These are phyloP conservation scores for Chalaropsis thielavioides DNA, from an alignment of 2,329 filamentous ascomycete species.

Conservation along the genomic window DNA sequence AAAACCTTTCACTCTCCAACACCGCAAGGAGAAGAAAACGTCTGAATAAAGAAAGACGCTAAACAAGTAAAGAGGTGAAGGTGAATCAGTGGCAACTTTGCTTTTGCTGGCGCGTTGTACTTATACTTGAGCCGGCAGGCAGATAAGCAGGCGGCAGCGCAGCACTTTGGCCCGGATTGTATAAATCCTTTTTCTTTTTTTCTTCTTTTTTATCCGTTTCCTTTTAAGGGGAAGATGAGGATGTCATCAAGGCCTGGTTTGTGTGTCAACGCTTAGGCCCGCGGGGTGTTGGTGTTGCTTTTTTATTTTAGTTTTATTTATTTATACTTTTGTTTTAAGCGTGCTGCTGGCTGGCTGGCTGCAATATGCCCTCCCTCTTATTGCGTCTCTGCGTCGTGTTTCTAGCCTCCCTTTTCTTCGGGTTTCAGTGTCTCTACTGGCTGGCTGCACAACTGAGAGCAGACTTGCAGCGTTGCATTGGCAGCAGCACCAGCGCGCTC, in stretches of 20 bases:
- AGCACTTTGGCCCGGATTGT: neutral
- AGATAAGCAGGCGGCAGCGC: neutral
- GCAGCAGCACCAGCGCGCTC: too few species aligned
- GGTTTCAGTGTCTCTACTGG: neutral
- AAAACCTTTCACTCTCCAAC: too few species aligned
- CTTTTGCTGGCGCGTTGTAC: neutral
- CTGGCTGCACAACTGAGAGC: too few species aligned
- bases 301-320: neutral
- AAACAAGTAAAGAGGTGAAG: too few species aligned
- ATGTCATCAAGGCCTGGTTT: slow-evolving; percentile 3
- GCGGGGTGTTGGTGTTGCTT: neutral
- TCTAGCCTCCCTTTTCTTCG: neutral
- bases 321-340: neutral
- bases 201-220: neutral
- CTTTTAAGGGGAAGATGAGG: neutral
- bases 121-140: neutral
- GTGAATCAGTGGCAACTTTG: neutral
- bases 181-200: neutral
- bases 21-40: too few species aligned
- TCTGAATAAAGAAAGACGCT: too few species aligned
- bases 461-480: too few species aligned
- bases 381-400: neutral
- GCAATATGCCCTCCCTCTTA: neutral
- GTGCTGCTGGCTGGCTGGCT: too few species aligned
- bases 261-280: slow-evolving; percentile 1